A percentile compares a stretch with the other conserved stretches of the same genome.
These are phyloP conservation scores for Lycium ferocissimum DNA, from an alignment of 257 asterid genomes.

Conservation along the genomic window DNA sequence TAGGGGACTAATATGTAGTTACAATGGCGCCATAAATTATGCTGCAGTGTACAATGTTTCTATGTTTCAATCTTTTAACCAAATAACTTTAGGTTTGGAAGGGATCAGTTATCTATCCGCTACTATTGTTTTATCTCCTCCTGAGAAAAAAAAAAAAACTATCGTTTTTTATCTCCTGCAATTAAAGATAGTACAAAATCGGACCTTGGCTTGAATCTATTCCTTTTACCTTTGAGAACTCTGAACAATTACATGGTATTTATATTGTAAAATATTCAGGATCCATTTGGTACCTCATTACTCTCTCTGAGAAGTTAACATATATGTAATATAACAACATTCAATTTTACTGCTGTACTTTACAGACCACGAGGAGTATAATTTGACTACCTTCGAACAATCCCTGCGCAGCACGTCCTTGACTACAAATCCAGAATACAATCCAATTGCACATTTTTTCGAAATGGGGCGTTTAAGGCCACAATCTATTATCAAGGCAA, in stretches of 20 bases:
- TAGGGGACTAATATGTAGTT: constrained; percentile 21
- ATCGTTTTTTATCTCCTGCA: not conserved
- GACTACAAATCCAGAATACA: constrained; percentile 34
- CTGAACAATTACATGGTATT: not conserved
- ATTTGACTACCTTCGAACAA: constrained; percentile 38
- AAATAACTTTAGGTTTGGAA: not conserved
- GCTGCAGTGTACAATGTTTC: constrained; percentile 13
- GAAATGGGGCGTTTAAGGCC: constrained; percentile 84
- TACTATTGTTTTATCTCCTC: not conserved
- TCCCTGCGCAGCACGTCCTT: constrained; percentile 27
- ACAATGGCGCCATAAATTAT: not conserved
- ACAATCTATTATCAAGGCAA: constrained; percentile 81
- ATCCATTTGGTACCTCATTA: not conserved
- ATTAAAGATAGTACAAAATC: not conserved
- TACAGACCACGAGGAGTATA: constrained; percentile 39
- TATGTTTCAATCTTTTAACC: not conserved
- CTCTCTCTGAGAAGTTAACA: constrained; percentile 16
- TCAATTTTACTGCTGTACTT: constrained; percentile 30
- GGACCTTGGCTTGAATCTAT: not conserved
- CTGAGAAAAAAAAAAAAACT: too few species aligned
- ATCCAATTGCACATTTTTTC: constrained; percentile 32
- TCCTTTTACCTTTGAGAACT: constrained; percentile 15
- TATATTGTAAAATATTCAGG: constrained; percentile 4
- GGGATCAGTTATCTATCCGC: not conserved
- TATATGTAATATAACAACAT: not conserved